Percentiles rank a stretch among this genome's conserved stretches.
Evolutionary conservation across 257 asterid species (phyloP).

Genomic region (Verbena officinalis): DNA sequence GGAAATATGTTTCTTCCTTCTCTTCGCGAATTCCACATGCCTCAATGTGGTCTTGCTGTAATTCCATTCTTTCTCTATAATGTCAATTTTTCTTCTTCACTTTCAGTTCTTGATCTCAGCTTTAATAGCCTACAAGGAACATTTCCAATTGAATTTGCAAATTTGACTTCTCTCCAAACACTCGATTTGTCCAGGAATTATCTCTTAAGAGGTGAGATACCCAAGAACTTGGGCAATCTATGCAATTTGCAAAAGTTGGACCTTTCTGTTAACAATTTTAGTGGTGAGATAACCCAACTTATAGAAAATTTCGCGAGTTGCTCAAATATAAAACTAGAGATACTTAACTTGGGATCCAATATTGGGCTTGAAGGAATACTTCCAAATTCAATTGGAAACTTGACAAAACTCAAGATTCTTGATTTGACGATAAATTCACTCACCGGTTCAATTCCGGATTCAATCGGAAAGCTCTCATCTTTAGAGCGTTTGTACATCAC

Average conservation of each 20-base stretch:
- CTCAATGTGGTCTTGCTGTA: conserved; percentile 31
- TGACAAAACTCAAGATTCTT: no score
- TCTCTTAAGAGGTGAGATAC: no score
- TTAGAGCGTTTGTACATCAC: conserved; percentile 36
- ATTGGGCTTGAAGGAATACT: no score
- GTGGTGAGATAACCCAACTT: no score
- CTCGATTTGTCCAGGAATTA: conserved; percentile 40
- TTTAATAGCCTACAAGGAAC: conserved; percentile 21
- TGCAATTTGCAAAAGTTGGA: no score
- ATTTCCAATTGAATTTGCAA: conserved; percentile 22
- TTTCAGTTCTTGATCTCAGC: conserved; percentile 29
- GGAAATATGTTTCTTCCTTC: conserved; percentile 31
- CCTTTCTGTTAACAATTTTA: no score
- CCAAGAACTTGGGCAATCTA: no score
- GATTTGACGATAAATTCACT: no score
- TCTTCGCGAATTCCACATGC: conserved; percentile 38
- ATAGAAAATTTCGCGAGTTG: no score
- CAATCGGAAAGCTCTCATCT: conserved; percentile 35
- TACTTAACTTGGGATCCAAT: no score
- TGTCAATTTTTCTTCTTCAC: conserved; percentile 40
- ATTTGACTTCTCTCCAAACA: conserved; percentile 30
- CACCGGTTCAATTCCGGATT: conserved; percentile 27
- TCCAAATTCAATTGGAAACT: no score
- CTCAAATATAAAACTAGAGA: no score
- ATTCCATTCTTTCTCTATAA: conserved; percentile 34